These are phyloP conservation scores for Russula lepida DNA, from an alignment of 768 basidiomycete genomes.

Conservation along the genomic window DNA sequence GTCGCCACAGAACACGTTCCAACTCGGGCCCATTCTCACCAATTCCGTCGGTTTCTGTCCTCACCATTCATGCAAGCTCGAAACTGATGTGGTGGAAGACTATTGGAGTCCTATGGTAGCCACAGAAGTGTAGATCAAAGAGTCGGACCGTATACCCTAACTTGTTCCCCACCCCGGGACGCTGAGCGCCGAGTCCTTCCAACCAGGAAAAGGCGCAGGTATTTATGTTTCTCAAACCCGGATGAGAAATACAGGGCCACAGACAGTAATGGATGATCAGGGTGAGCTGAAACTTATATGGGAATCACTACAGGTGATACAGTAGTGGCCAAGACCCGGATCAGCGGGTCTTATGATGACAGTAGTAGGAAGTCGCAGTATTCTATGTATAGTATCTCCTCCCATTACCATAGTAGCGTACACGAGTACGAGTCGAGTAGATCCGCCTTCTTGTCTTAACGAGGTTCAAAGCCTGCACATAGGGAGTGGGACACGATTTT, in stretches of 20 bases:
- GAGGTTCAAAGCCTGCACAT: background rate
- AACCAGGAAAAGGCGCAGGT: too few relatives aligned
- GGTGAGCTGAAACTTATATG: background rate
- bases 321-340: too few relatives aligned
- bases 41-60: background rate
- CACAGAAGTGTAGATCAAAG: too few relatives aligned
- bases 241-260: background rate
- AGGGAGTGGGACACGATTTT: background rate
- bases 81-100: background rate
- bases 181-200: too few relatives aligned
- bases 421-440: background rate
- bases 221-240: too few relatives aligned
- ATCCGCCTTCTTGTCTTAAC: background rate
- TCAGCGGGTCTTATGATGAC: background rate
- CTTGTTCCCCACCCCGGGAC: too few relatives aligned
- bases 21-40: constrained; percentile 31
- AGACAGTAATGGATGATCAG: background rate
- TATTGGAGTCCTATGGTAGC: too few relatives aligned
- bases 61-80: background rate
- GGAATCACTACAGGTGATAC: background rate
- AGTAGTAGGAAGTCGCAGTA: background rate
- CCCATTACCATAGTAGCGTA: background rate
- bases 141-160: too few relatives aligned
- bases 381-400: background rate
- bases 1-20: constrained; percentile 76